phyloP scores from a whole-genome alignment of 805 yeast species.

The Metschnikowia picachoensis region DNA sequence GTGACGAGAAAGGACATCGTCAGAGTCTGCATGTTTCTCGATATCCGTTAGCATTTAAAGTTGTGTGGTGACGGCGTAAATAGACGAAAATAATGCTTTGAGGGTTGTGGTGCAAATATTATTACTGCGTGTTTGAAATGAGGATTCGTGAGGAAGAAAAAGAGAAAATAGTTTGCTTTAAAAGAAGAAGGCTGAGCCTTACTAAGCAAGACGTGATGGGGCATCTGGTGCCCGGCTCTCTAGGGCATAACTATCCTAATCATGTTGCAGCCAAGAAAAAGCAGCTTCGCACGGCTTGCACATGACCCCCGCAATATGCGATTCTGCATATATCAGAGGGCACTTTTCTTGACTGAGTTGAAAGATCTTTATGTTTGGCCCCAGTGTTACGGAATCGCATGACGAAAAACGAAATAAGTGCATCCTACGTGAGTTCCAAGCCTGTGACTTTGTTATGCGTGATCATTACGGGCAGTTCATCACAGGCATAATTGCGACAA shows the following conservation, averaged over 20 bases:
- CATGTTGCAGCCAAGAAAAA: conserved; percentile 10
- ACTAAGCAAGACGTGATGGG: not conserved
- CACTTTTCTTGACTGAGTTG: no score
- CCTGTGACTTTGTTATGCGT: no score
- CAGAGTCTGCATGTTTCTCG: conserved; percentile 22
- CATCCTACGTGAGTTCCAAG: no score
- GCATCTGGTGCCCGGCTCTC: not conserved
- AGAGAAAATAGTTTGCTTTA: not conserved
- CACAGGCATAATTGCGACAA: no score
- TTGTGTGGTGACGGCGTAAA: not conserved
- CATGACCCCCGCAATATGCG: conserved; percentile 3
- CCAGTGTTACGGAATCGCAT: no score
- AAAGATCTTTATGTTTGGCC: no score
- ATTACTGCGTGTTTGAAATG: no score
- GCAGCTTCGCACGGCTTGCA: conserved; percentile 8
- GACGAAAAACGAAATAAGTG: no score
- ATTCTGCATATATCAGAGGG: no score
- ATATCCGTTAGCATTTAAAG: conserved; percentile 12
- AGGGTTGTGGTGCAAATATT: no score
- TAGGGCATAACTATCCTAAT: conserved; percentile 4
- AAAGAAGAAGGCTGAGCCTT: not conserved
- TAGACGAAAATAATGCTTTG: no score
- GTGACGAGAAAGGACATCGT: conserved; percentile 36
- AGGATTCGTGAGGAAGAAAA: not conserved
- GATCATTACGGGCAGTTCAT: no score